A percentile compares a stretch with the other conserved stretches of the same genome.
phyloP scores from a whole-genome alignment of 2,329 filamentous ascomycete species.

The Dendryphion nanum region DNA sequence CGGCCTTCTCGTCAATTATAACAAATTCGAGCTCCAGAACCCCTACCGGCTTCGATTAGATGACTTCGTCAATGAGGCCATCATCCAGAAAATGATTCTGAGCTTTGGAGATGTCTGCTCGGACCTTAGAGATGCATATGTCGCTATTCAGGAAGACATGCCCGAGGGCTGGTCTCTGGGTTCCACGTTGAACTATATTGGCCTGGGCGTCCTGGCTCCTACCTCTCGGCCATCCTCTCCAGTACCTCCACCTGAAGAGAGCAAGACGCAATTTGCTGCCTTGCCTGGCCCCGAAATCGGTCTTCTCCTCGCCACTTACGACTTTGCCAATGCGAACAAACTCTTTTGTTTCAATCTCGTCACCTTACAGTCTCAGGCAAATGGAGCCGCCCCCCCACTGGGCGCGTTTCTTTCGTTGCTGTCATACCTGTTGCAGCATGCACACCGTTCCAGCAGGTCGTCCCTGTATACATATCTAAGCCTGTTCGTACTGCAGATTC shows the following conservation, averaged over 20 bases:
- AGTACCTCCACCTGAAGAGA: slow-evolving; percentile 72
- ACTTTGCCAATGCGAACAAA: slow-evolving; percentile 93
- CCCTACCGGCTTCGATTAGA: slow-evolving; percentile 89
- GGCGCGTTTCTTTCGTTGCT: slow-evolving; percentile 81
- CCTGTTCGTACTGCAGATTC: slow-evolving; percentile 78
- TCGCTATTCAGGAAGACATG: slow-evolving; percentile 84
- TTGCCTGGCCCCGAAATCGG: slow-evolving; percentile 80
- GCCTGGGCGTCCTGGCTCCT: slow-evolving; percentile 72
- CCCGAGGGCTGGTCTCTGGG: slow-evolving; percentile 86
- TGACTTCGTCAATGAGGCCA: slow-evolving; percentile 90
- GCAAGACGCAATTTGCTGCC: slow-evolving; percentile 75
- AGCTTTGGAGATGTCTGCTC: slow-evolving; percentile 73
- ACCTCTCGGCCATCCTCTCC: slow-evolving; percentile 60
- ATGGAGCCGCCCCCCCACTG: slow-evolving; percentile 70
- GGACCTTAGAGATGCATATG: slow-evolving; percentile 69
- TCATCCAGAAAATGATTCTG: slow-evolving; percentile 77
- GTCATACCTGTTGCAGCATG: slow-evolving; percentile 92
- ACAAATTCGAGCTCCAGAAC: slow-evolving; percentile 98
- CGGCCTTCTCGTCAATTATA: slow-evolving; percentile 91
- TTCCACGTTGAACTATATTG: slow-evolving; percentile 78
- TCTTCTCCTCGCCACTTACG: slow-evolving; percentile 81
- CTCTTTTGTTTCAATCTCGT: slow-evolving; percentile 87
- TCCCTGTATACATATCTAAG: slow-evolving; percentile 82
- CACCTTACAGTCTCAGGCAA: slow-evolving; percentile 58
- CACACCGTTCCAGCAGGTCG: slow-evolving; percentile 75